Evolutionary conservation across 139 green algal species (phyloP).

Genomic region (Tetraselmis striata): DNA sequence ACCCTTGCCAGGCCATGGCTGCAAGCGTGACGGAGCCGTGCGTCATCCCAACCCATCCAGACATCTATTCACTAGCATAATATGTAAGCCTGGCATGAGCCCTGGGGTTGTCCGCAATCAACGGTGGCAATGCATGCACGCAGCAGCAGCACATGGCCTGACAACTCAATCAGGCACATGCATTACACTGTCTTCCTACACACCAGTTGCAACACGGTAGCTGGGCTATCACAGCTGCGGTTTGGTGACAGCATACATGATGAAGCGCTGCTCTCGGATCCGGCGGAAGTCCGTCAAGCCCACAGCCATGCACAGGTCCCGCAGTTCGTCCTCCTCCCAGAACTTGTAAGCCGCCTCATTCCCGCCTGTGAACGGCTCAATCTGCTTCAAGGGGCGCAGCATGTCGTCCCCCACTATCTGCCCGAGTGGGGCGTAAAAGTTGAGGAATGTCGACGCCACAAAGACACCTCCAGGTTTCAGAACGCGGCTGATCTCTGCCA

Average conservation of each 20-base stretch:
- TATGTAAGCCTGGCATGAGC: too few species aligned
- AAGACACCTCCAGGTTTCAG: constrained; percentile 88
- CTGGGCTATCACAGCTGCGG: too few species aligned
- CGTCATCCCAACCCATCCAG: too few species aligned
- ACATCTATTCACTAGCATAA: too few species aligned
- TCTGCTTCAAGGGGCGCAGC: constrained; percentile 52
- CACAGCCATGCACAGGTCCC: constrained; percentile 52
- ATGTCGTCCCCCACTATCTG: constrained; percentile 61
- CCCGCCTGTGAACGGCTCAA: constrained; percentile 6
- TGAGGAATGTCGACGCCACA: constrained; percentile 86
- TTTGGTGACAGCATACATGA: constrained; percentile 81
- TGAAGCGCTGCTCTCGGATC: constrained; percentile 60
- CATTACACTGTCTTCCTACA: too few species aligned
- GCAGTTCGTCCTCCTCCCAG: constrained; percentile 82
- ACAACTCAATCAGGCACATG: too few species aligned
- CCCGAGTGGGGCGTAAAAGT: constrained; percentile 56
- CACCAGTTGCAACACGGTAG: too few species aligned
- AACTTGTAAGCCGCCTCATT: constrained; percentile 43
- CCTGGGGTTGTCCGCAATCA: too few species aligned
- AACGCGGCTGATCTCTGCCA: constrained; percentile 87
- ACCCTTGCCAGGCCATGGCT: too few species aligned
- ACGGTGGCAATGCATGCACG: too few species aligned
- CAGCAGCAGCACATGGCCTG: too few species aligned
- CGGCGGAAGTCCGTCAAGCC: constrained; percentile 59
- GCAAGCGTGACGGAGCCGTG: too few species aligned